These are phyloP conservation scores for Yarrowia sp. DNA, from an alignment of 805 yeast species.

Conservation along the genomic window DNA sequence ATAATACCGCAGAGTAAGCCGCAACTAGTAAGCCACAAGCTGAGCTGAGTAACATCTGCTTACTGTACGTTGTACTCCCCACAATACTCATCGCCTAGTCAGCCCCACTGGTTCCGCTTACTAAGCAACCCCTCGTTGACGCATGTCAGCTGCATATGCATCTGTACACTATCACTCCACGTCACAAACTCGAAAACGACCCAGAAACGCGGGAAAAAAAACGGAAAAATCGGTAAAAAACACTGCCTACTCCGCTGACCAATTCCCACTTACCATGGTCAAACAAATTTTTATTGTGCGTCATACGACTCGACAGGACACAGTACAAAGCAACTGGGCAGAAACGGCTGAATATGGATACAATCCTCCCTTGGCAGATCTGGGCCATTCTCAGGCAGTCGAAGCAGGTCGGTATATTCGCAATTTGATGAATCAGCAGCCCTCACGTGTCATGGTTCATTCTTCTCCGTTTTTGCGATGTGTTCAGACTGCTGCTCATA, in stretches of 20 bases:
- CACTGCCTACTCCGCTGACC: neutral
- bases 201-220: neutral
- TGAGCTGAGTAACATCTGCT: too few relatives aligned
- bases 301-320: constrained; percentile 39
- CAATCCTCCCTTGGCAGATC: constrained; percentile 40
- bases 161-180: neutral
- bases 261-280: constrained; percentile 8
- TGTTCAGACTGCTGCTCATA: constrained; percentile 37
- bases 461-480: constrained; percentile 42
- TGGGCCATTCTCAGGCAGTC: constrained; percentile 35
- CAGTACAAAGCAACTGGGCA: constrained; percentile 36
- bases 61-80: too few relatives aligned
- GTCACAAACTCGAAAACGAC: neutral
- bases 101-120: too few relatives aligned
- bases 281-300: constrained; percentile 35
- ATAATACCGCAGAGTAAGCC: too few relatives aligned
- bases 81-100: too few relatives aligned
- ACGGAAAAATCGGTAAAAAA: too few relatives aligned
- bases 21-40: too few relatives aligned
- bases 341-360: constrained; percentile 38
- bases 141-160: neutral
- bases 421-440: constrained; percentile 17
- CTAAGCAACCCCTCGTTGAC: too few relatives aligned
- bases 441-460: constrained; percentile 31
- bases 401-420: constrained; percentile 31